phyloP scores from a whole-genome alignment of 1,284 basidiomycete species.

The Stereum hirsutum region DNA sequence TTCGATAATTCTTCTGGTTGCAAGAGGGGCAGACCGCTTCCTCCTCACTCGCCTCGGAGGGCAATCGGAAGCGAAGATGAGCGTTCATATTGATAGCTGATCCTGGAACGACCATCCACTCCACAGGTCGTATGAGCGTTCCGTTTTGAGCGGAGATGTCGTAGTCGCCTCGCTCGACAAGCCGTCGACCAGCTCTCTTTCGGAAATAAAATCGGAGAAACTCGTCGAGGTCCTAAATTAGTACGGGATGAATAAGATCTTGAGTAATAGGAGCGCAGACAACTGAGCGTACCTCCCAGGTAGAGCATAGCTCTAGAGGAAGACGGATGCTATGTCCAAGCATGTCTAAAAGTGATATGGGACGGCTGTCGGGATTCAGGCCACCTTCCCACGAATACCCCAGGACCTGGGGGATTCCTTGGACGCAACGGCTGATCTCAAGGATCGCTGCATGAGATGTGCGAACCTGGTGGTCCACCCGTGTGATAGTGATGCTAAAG shows the following conservation, averaged over 20 bases:
- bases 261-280: too few species aligned
- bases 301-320: neutral
- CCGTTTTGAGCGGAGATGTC: neutral
- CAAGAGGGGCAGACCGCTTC: too few species aligned
- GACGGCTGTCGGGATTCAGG: neutral
- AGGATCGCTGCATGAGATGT: neutral
- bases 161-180: neutral
- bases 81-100: neutral
- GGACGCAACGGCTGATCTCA: neutral
- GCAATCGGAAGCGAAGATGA: too few species aligned
- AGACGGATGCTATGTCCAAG: neutral
- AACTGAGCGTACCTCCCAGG: neutral
- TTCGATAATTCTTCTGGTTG: too few species aligned
- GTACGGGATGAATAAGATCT: neutral
- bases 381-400: slow-evolving; percentile 1
- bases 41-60: too few species aligned
- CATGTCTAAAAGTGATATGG: neutral
- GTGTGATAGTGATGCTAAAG: neutral
- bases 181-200: neutral
- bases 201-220: neutral
- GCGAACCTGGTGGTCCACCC: neutral
- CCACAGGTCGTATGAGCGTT: neutral
- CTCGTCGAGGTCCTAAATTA: neutral
- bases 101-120: neutral
- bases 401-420: neutral